A percentile compares a stretch with the other conserved stretches of the same genome.
Conservation (phyloP, 1,284 basidiomycete genomes). For the Tilletia horrida region DNA sequence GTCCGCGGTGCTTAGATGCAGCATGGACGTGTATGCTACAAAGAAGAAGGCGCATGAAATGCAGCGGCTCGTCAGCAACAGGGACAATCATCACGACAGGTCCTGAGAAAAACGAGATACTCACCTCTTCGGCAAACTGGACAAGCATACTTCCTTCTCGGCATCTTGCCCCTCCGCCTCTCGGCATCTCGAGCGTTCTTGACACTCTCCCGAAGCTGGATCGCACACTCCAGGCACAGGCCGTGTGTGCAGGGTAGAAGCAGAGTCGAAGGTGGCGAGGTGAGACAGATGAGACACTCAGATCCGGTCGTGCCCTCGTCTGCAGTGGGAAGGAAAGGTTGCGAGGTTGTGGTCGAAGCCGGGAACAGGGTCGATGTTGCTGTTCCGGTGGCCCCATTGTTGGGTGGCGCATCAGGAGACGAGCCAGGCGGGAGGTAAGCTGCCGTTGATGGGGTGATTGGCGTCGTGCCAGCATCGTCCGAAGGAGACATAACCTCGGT, state of each 20-base stretch:
- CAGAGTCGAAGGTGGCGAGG: conserved; percentile 44
- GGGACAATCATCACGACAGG: neutral
- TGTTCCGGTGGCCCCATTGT: no score
- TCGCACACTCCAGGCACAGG: conserved; percentile 50
- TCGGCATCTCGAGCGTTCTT: conserved; percentile 40
- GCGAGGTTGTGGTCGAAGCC: neutral
- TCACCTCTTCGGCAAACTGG: conserved; percentile 47
- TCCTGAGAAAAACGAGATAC: neutral
- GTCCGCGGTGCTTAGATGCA: conserved; percentile 41
- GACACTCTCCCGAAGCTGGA: conserved; percentile 49
- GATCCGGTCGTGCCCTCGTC: conserved; percentile 34
- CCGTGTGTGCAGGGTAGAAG: conserved; percentile 54
- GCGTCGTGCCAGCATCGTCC: no score
- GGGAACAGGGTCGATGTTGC: no score
- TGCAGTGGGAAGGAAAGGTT: conserved; percentile 18
- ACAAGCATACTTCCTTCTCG: conserved; percentile 47
- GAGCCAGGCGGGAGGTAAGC: neutral
- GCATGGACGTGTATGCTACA: conserved; percentile 38
- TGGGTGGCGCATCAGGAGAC: no score
- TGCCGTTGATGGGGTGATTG: conserved; percentile 8
- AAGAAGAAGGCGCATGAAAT: neutral
- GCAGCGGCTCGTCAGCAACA: neutral
- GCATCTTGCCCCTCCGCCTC: conserved; percentile 42
- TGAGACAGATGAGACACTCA: conserved; percentile 53
- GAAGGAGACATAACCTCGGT: neutral